Evolutionary conservation across 805 yeast genomes (phyloP).

Genomic region (Saturnispora sekii): DNA sequence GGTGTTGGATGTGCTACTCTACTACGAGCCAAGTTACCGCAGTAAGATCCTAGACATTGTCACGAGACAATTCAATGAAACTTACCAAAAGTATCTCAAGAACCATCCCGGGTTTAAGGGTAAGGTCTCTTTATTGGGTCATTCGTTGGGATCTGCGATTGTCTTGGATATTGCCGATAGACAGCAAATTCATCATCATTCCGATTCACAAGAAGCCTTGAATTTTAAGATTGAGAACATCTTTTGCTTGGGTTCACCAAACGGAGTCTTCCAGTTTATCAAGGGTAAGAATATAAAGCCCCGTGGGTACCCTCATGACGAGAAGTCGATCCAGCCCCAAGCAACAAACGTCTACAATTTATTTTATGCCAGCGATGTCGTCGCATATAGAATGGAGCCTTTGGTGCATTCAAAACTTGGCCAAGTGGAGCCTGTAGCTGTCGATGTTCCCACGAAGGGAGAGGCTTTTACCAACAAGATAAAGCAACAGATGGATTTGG

Average conservation of each 20-base stretch:
- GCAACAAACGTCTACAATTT: slow-evolving; percentile 67
- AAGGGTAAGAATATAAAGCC: slow-evolving; percentile 52
- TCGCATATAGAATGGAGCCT: slow-evolving; percentile 86
- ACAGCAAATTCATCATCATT: slow-evolving; percentile 29
- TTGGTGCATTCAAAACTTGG: slow-evolving; percentile 45
- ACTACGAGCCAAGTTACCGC: slow-evolving; percentile 62
- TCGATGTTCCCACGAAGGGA: slow-evolving; percentile 39
- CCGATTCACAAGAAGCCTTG: slow-evolving; percentile 32
- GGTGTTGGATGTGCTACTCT: slow-evolving; percentile 70
- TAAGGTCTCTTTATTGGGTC: slow-evolving; percentile 76
- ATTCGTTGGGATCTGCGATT: slow-evolving; percentile 85
- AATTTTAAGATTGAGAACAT: slow-evolving; percentile 65
- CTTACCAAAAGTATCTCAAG: slow-evolving; percentile 47
- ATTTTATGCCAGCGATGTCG: slow-evolving; percentile 87
- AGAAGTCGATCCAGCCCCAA: slow-evolving; percentile 35
- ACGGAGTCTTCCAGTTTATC: slow-evolving; percentile 75
- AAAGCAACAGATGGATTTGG: slow-evolving; percentile 13
- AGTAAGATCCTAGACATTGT: slow-evolving; percentile 55
- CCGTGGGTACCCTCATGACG: slow-evolving; percentile 17
- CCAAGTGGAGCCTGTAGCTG: slow-evolving; percentile 40
- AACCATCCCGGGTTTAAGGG: slow-evolving; percentile 71
- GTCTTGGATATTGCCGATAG: slow-evolving; percentile 60
- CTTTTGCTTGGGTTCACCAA: slow-evolving; percentile 84
- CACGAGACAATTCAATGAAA: slow-evolving; percentile 49
- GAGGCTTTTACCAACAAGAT: slow-evolving; percentile 6